Conservation (phyloP, 805 yeast species). For the Saccharomycopsis sp. region DNA sequence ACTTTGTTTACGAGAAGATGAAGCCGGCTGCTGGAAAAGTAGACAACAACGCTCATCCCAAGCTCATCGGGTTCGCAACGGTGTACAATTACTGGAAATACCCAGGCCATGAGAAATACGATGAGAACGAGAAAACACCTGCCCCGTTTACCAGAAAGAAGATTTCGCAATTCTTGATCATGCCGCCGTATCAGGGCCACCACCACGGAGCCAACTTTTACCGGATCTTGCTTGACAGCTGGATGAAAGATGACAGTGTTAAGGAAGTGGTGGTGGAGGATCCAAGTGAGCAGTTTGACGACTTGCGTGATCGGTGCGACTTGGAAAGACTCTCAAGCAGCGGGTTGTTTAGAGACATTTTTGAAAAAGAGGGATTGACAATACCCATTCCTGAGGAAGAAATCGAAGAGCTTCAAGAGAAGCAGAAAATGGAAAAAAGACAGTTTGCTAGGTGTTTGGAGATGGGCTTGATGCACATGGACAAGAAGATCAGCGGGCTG, state of each 20-base stretch:
- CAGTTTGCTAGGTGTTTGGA: conserved; percentile 75
- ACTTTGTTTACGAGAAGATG: conserved; percentile 35
- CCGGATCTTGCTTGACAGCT: conserved; percentile 40
- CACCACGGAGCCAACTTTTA: conserved; percentile 69
- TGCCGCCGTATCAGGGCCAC: conserved; percentile 75
- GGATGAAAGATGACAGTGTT: conserved; percentile 46
- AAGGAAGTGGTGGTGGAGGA: conserved; percentile 84
- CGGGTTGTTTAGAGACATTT: conserved; percentile 24
- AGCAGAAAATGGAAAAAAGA: conserved; percentile 58
- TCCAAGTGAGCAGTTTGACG: conserved; percentile 89
- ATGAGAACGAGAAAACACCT: conserved; percentile 25
- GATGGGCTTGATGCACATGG: conserved; percentile 48
- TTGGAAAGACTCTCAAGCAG: conserved; percentile 37
- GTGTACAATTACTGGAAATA: conserved; percentile 79
- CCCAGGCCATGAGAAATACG: conserved; percentile 45
- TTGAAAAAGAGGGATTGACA: conserved; percentile 20
- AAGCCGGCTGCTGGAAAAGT: too few relatives aligned
- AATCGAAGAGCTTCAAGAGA: conserved; percentile 36
- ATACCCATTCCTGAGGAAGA: conserved; percentile 23
- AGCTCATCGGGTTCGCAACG: conserved; percentile 71
- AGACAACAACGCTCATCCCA: conserved; percentile 24
- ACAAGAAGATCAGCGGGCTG: conserved; percentile 15
- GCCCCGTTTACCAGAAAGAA: conserved; percentile 45
- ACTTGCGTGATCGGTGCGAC: conserved; percentile 78
- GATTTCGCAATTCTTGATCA: conserved; percentile 76